phyloP scores from a whole-genome alignment of 1,284 basidiomycete genomes.

The Bjerkandera adusta region DNA sequence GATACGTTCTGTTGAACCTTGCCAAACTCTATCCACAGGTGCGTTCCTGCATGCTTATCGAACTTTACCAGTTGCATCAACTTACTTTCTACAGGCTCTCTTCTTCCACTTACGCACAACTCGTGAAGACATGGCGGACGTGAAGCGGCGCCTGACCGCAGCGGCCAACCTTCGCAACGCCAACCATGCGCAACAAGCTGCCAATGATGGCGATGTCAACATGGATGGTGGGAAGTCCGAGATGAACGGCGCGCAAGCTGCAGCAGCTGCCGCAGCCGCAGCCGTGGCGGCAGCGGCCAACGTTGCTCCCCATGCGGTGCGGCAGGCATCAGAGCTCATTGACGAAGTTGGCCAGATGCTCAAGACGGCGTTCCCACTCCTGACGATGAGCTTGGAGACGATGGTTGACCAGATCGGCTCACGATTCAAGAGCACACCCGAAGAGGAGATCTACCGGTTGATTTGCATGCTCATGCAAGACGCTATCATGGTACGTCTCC shows the following conservation, averaged over 20 bases:
- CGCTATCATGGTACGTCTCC: slow-evolving; percentile 55
- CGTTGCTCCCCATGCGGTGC: slow-evolving; percentile 25
- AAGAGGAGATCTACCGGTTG: slow-evolving; percentile 95
- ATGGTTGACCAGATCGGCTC: slow-evolving; percentile 95
- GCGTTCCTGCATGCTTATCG: slow-evolving; percentile 24
- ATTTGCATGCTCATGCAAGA: slow-evolving; percentile 83
- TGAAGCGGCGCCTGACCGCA: slow-evolving; percentile 40
- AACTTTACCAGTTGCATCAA: slow-evolving; percentile 14
- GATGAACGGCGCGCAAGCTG: slow-evolving; percentile 8
- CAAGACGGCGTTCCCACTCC: slow-evolving; percentile 95
- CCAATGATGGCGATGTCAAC: too few relatives aligned
- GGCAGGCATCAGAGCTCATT: slow-evolving; percentile 87
- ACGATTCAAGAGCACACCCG: slow-evolving; percentile 88
- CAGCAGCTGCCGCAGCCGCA: not conserved
- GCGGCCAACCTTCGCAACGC: slow-evolving; percentile 22
- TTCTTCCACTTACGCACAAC: slow-evolving; percentile 95
- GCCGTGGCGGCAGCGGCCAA: not conserved
- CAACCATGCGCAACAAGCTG: not conserved
- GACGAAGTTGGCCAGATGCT: slow-evolving; percentile 95
- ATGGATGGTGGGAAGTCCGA: too few relatives aligned
- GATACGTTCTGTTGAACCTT: slow-evolving; percentile 86
- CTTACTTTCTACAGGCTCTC: slow-evolving; percentile 63
- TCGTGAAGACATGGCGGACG: slow-evolving; percentile 81
- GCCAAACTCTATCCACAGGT: slow-evolving; percentile 95
- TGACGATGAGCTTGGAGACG: slow-evolving; percentile 95